Conservation (phyloP, 768 basidiomycete genomes). For the Collybiopsis luxurians region DNA sequence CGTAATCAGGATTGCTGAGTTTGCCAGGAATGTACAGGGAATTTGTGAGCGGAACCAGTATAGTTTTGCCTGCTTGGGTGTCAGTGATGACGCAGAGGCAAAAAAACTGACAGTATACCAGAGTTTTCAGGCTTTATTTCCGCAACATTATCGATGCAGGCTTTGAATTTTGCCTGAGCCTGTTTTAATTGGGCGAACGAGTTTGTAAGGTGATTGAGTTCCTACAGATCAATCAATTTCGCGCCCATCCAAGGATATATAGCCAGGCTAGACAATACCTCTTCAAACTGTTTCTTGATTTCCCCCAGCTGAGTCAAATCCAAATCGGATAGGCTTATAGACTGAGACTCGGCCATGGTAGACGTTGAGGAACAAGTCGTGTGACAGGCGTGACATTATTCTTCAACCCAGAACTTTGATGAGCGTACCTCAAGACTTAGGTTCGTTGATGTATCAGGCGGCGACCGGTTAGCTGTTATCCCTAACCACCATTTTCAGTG, state of each 20-base stretch:
- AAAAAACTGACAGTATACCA: slow-evolving; percentile 30
- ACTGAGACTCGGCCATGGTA: slow-evolving; percentile 51
- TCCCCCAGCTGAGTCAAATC: slow-evolving; percentile 85
- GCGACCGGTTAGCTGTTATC: too few relatives aligned
- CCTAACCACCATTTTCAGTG: slow-evolving; percentile 39
- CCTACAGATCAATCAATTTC: slow-evolving; percentile 44
- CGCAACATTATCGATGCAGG: slow-evolving; percentile 77
- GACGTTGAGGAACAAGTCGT: not conserved
- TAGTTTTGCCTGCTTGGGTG: slow-evolving; percentile 63
- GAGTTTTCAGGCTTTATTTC: slow-evolving; percentile 73
- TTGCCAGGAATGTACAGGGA: slow-evolving; percentile 95
- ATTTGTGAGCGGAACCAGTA: slow-evolving; percentile 90
- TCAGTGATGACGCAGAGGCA: not conserved
- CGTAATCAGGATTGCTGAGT: slow-evolving; percentile 76
- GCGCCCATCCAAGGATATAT: not conserved
- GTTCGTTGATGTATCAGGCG: not conserved
- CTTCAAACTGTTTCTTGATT: slow-evolving; percentile 89
- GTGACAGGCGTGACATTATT: slow-evolving; percentile 2
- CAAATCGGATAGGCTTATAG: slow-evolving; percentile 79
- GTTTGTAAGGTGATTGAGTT: slow-evolving; percentile 86
- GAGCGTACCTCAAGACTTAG: slow-evolving; percentile 1
- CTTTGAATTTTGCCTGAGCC: slow-evolving; percentile 89
- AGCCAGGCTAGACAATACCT: slow-evolving; percentile 42
- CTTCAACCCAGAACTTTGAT: not conserved
- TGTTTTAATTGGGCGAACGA: slow-evolving; percentile 92